phyloP scores from a whole-genome alignment of 179 eudicot genomes.

The Silene coronaria region DNA sequence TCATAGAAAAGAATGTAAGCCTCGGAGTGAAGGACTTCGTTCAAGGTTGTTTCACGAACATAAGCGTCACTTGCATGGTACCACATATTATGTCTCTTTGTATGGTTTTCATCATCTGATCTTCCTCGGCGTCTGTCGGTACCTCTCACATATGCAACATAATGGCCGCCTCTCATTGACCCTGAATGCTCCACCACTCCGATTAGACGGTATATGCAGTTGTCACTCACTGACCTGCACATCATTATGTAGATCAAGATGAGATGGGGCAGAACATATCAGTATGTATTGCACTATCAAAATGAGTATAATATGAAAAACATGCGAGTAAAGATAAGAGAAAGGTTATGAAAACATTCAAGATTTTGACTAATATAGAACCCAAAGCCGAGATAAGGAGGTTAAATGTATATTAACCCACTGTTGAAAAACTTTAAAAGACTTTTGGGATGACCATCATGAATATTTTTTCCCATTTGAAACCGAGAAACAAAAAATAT shows the following conservation, averaged over 20 bases:
- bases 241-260: background rate
- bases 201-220: conserved; percentile 46
- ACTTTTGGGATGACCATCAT: background rate
- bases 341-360: background rate
- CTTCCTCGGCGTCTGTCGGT: conserved; percentile 18
- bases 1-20: conserved; percentile 87
- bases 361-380: background rate
- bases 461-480: background rate
- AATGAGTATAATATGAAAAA: background rate
- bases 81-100: conserved; percentile 41
- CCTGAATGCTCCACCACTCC: conserved; percentile 92
- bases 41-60: conserved; percentile 55
- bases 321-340: background rate
- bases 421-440: background rate
- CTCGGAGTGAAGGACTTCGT: conserved; percentile 64
- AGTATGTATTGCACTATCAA: background rate
- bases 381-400: background rate
- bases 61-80: conserved; percentile 67
- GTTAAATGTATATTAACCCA: background rate
- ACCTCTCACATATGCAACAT: conserved; percentile 64
- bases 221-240: conserved; percentile 23
- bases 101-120: conserved; percentile 27
- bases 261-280: no score
- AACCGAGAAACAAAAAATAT: no score
- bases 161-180: conserved; percentile 83